phyloP scores from a whole-genome alignment of 768 basidiomycete species.

The Wakefieldia striispora region DNA sequence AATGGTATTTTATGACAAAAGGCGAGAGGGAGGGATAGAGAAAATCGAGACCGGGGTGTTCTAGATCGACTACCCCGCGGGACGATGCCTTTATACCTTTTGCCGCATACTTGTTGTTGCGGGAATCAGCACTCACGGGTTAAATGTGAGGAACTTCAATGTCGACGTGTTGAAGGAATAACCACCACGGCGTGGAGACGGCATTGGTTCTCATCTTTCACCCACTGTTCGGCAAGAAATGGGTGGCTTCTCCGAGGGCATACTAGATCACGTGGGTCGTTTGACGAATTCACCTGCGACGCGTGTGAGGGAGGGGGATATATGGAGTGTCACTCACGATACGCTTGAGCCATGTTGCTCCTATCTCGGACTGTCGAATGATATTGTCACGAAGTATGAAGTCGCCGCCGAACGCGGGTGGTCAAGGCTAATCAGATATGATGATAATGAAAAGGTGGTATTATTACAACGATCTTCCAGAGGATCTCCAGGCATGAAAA shows the following conservation, averaged over 20 bases:
- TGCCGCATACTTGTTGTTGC: neutral
- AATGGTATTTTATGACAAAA: conserved; percentile 1
- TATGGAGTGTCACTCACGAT: neutral
- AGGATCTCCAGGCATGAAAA: neutral
- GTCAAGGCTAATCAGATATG: neutral
- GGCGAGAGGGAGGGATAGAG: neutral
- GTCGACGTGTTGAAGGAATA: conserved; percentile 4
- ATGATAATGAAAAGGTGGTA: conserved; percentile 2
- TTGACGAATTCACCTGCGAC: neutral
- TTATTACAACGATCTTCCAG: conserved; percentile 5
- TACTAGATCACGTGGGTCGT: neutral
- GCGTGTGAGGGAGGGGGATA: conserved; percentile 2
- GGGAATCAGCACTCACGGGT: conserved; percentile 1
- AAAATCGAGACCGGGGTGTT: neutral
- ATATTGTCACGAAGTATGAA: neutral
- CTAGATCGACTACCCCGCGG: neutral
- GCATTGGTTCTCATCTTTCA: conserved; percentile 5
- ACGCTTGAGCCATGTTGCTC: neutral
- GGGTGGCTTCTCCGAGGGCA: neutral
- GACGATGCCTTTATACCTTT: conserved; percentile 13
- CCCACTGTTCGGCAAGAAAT: conserved; percentile 4
- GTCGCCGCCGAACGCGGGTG: neutral
- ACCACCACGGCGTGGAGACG: neutral
- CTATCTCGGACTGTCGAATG: neutral
- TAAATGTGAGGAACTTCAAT: neutral